A percentile compares a stretch with the other conserved stretches of the same genome.
Conservation (phyloP, 495 filamentous ascomycete genomes). For the Penicillium desertorum region DNA sequence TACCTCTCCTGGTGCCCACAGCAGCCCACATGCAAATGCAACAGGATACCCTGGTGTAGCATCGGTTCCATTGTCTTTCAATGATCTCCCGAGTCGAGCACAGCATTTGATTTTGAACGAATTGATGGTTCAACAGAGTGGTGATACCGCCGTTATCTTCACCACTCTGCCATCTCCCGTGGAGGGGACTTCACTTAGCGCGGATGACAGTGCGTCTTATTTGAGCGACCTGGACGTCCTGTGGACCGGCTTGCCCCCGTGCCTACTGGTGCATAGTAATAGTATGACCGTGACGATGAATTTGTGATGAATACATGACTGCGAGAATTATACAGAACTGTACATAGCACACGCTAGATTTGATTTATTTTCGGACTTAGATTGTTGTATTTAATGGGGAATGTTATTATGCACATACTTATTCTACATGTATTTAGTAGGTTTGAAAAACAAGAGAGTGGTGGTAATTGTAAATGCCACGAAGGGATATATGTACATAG, state of each 20-base stretch:
- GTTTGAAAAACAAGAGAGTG: too few relatives aligned
- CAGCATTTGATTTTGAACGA: slow-evolving; percentile 87
- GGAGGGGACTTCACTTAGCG: slow-evolving; percentile 69
- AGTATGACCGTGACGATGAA: slow-evolving; percentile 90
- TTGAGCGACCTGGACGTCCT: slow-evolving; percentile 74
- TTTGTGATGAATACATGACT: slow-evolving; percentile 46
- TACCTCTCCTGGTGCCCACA: slow-evolving; percentile 13
- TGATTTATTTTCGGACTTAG: not conserved
- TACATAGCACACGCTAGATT: slow-evolving; percentile 14
- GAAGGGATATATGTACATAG: too few relatives aligned
- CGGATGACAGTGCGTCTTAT: slow-evolving; percentile 68
- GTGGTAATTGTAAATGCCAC: not conserved
- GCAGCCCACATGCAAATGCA: slow-evolving; percentile 27
- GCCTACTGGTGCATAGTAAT: slow-evolving; percentile 80
- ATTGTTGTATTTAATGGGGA: not conserved
- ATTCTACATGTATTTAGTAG: too few relatives aligned
- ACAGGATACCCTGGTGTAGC: slow-evolving; percentile 55
- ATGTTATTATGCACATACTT: not conserved
- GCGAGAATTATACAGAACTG: slow-evolving; percentile 13
- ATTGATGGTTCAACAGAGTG: slow-evolving; percentile 67
- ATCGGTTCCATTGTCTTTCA: slow-evolving; percentile 71
- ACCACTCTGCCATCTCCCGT: slow-evolving; percentile 76
- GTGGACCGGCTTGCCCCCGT: slow-evolving; percentile 65
- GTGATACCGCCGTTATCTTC: slow-evolving; percentile 77
- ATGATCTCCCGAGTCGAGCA: slow-evolving; percentile 77